Conservation (phyloP, 2,329 filamentous ascomycete genomes). For the Rutstroemia sp. region DNA sequence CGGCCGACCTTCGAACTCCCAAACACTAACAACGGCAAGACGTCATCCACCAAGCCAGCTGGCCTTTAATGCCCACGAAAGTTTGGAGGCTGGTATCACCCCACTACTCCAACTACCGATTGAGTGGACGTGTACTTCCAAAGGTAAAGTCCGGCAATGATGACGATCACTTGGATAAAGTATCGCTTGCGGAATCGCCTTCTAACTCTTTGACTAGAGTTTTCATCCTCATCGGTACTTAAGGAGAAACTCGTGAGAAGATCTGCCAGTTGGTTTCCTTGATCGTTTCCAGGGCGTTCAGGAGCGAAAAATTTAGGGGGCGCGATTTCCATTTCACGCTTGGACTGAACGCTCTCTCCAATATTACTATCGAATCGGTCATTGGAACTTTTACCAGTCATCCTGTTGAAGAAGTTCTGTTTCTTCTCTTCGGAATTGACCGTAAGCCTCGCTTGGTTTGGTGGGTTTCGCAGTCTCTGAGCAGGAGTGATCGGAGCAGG, state of each 20-base stretch:
- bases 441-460: slow-evolving; percentile 46
- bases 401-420: slow-evolving; percentile 42
- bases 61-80: no score
- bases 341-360: neutral
- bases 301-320: slow-evolving; percentile 15
- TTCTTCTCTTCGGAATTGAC: slow-evolving; percentile 38
- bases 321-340: neutral
- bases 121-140: slow-evolving; percentile 12
- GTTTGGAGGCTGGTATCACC: no score
- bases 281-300: slow-evolving; percentile 12
- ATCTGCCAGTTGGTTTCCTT: slow-evolving; percentile 15
- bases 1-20: no score
- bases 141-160: slow-evolving; percentile 11
- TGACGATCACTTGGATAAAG: slow-evolving; percentile 7
- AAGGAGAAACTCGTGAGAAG: slow-evolving; percentile 18
- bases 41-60: no score
- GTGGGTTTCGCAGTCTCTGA: slow-evolving; percentile 53
- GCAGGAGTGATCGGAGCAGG: slow-evolving; percentile 61
- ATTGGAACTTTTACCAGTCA: slow-evolving; percentile 10
- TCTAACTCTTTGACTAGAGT: neutral
- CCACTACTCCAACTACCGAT: neutral
- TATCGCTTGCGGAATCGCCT: slow-evolving; percentile 1
- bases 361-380: neutral
- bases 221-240: slow-evolving; percentile 5
- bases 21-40: no score